Conservation (phyloP, 352 stramenopile species). For the Phytopythium ostracodes region DNA sequence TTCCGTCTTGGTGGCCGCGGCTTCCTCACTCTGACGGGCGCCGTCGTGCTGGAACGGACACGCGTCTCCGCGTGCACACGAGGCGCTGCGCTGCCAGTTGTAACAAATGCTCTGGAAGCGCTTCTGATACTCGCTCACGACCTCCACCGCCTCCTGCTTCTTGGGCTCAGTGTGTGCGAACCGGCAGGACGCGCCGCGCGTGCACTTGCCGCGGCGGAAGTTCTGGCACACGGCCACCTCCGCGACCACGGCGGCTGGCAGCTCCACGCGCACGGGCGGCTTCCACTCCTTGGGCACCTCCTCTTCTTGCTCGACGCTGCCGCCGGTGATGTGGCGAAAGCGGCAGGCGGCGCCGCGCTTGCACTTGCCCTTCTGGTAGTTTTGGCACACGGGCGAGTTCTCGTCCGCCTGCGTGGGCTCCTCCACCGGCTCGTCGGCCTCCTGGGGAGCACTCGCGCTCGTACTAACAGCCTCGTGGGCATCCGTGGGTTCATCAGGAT, state of each 20-base stretch:
- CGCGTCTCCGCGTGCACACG: constrained; percentile 33
- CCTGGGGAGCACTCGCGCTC: constrained; percentile 6
- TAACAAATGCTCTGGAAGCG: constrained; percentile 62
- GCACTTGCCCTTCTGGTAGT: constrained; percentile 67
- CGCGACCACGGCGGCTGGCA: constrained; percentile 33
- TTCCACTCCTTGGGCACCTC: constrained; percentile 9
- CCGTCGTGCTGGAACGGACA: constrained; percentile 53
- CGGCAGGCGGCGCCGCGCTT: constrained; percentile 58
- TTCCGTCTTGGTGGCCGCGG: not conserved
- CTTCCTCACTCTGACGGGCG: not conserved
- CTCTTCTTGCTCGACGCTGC: constrained; percentile 13
- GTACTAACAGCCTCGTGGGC: constrained; percentile 1
- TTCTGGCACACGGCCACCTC: constrained; percentile 50
- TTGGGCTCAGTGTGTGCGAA: constrained; percentile 46
- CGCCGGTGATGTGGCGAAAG: constrained; percentile 41
- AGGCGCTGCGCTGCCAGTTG: constrained; percentile 61
- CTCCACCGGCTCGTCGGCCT: constrained; percentile 15
- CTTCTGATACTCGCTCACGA: constrained; percentile 61
- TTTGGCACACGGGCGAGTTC: constrained; percentile 51
- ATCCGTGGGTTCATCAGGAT: constrained; percentile 5
- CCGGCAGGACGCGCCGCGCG: constrained; percentile 44
- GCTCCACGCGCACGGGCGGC: constrained; percentile 29
- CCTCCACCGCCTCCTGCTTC: constrained; percentile 32
- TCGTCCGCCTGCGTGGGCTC: constrained; percentile 37
- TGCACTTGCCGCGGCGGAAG: constrained; percentile 39